phyloP scores from a whole-genome alignment of 2,329 filamentous ascomycete genomes.

The Ophiostoma populinum region DNA sequence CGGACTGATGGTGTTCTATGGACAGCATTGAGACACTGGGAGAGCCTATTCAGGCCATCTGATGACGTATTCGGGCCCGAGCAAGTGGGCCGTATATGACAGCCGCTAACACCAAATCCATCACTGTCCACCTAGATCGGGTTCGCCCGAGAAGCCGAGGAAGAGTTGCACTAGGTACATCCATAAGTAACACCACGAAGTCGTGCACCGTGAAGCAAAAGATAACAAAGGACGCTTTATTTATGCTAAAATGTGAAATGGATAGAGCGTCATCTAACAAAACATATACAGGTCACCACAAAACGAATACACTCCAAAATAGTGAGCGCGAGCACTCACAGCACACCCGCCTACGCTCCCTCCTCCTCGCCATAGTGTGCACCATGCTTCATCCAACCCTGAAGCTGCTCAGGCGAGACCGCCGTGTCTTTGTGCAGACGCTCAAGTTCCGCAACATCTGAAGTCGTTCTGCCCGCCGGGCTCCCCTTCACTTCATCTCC shows the following conservation, averaged over 20 bases:
- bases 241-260: too few species aligned
- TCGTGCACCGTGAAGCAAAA: too few species aligned
- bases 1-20: too few species aligned
- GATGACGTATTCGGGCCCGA: conserved; percentile 1
- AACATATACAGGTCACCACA: too few species aligned
- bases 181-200: too few species aligned
- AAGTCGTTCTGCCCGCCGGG: neutral
- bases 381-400: conserved; percentile 8
- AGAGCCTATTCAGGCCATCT: too few species aligned
- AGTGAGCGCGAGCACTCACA: too few species aligned
- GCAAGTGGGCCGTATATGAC: neutral
- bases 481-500: neutral
- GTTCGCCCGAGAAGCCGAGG: neutral
- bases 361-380: neutral
- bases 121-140: neutral
- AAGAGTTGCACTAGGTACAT: too few species aligned
- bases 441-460: conserved; percentile 3
- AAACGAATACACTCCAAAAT: neutral
- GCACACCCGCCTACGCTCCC: too few species aligned
- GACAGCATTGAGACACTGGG: too few species aligned
- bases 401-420: conserved; percentile 9
- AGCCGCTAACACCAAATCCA: neutral
- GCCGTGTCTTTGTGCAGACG: conserved; percentile 6
- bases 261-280: too few species aligned
- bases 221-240: too few species aligned